Evolutionary conservation across 176 grass and related monocot species (phyloP), one percentile per base, ranked within the genome.

Genomic region (Pontederia paniculata): DNA sequence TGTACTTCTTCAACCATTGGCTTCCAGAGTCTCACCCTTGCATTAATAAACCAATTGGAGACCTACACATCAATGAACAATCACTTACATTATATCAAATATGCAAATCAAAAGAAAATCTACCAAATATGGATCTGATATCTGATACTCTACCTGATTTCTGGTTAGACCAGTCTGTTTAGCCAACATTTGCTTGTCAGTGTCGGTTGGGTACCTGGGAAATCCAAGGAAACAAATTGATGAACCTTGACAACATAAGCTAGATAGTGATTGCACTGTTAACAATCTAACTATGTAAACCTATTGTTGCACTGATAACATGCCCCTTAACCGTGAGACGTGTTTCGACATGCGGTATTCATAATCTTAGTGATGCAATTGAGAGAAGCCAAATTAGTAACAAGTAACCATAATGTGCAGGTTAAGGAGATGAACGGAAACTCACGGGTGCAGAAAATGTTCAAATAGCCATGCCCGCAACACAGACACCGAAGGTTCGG

Each of bases 1-100:
- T 95, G 89, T 48, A 95, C 89, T 80, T 95, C 89, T 72, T 95
- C 89, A 17, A 95, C 85, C 89, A 95, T 95, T 0, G 89, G 89
- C 70, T 95, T 95, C 89, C 89, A 95, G 16, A 95, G 73, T 23
- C 89, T 77, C 42, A 95, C 89, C 69, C 89, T 89, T 50, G 89
- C 89, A 63, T 95, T 95, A 17, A 95, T 95, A 60, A 95, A 95
- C 89, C 89, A 95, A 52, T 95, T 95, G 1, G 89, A 95, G 44
- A 95, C 89, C 89, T 95, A 13, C 15, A 7, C 17, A 12, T 11
- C 19, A 57, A 55, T 20, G 41, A 9, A 15, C 10, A 12, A n/a
- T n/a, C n/a, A n/a, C n/a, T n/a, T 48, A n/a, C n/a, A n/a, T n/a
- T n/a, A n/a, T n/a, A n/a, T n/a, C n/a, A 37, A 37, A 37, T 37